Evolutionary conservation across 768 basidiomycete genomes (phyloP).

Genomic region (Lactarius evosmus): DNA sequence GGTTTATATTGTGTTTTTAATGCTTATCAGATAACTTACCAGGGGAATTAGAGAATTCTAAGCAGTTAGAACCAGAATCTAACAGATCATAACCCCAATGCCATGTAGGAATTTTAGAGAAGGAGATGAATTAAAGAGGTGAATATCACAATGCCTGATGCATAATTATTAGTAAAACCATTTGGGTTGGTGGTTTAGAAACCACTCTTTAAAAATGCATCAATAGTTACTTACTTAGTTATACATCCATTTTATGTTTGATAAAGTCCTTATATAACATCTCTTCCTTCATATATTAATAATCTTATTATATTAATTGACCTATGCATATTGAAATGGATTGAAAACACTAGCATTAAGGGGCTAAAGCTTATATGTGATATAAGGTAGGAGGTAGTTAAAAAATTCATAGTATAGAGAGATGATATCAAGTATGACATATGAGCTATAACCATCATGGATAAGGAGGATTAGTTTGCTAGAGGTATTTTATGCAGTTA

Average conservation of each 20-base stretch:
- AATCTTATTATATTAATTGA: no score
- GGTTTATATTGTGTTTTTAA: no score
- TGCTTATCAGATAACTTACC: no score
- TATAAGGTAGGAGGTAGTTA: neutral
- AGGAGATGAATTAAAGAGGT: neutral
- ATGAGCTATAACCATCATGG: conserved; percentile 6
- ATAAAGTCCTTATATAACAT: neutral
- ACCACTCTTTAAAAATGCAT: neutral
- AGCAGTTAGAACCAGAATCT: no score
- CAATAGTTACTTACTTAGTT: neutral
- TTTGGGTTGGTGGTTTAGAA: neutral
- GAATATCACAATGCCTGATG: neutral
- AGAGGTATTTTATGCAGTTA: neutral
- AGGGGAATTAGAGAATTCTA: no score
- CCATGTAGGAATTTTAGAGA: no score
- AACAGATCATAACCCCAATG: no score
- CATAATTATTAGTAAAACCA: neutral
- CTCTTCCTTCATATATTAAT: neutral
- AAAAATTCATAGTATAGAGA: no score
- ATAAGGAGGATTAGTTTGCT: conserved; percentile 6
- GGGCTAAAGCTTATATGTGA: conserved; percentile 7
- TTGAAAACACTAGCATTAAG: conserved; percentile 12
- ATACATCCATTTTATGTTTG: neutral
- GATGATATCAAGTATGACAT: no score
- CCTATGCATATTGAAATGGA: no score